Base-by-base conservation (phyloP, 2,329 filamentous ascomycete species). In the Neofusicoccum cordaticola region DNA sequence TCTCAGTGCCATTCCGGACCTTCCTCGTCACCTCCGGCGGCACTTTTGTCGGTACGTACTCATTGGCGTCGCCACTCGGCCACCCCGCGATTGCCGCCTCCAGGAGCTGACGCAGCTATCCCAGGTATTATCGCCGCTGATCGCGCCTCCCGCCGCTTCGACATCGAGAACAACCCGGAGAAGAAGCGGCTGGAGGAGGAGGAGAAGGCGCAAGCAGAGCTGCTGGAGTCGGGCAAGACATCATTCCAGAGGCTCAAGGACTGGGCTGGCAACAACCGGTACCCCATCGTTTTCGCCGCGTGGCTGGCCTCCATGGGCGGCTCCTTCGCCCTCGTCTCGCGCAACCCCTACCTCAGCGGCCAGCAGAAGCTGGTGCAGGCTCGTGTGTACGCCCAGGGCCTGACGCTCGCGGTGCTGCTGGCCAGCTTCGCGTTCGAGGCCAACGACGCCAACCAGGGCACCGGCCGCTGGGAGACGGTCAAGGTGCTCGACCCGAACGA, bases 331-430 rank as follows among this genome's bases (percentile, higher is more conserved):
- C 76, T 96, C 35, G 92, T 97, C 68, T 87, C 90, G 73, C 86
- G 92, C 68, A 92, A 92, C 76, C 88, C 86, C 69, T 91, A 89
- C 75, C 83, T 96, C 52, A 86, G 85, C 57, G 88, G 87, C 2
- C 81, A 85, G 66, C 93, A 97, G 83, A 97, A 97, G 84, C 81
- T 97, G 22, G 93, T 97, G 15, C 93, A 97, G 84, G 93, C 93
- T 27, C 89, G 93, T 85, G 90, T 97, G 69, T 97, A 97, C 79
- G 93, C 93, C 3, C 93, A 97, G 82, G 92, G 91, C 5, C 81
- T 96, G 71, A 96, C 93, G 4, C 82, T 97, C 52, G 90, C 89
- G 68, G 92, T 97, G 60, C 83, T 97, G 64, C 85, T 96, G 73
- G 87, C 91, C 64, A 90, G 88, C 37, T 92, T 94, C 52, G 90